Evolutionary conservation across 2,329 filamentous ascomycete species (phyloP).

Genomic region (Cercospora sp.): DNA sequence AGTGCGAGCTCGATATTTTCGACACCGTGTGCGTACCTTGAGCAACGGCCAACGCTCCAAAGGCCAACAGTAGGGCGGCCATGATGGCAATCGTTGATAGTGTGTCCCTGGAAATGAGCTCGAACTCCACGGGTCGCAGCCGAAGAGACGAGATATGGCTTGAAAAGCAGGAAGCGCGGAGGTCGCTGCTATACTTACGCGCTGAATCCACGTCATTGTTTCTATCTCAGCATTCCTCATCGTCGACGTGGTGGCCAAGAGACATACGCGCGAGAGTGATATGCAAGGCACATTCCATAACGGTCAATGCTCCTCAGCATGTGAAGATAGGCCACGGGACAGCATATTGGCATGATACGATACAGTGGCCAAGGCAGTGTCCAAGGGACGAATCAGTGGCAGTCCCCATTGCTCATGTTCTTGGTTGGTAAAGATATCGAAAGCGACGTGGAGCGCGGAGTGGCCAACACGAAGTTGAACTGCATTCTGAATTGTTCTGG

Average conservation of each 20-base stretch:
- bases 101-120: background rate
- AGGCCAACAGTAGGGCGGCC: background rate
- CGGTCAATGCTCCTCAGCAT: background rate
- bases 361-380: background rate
- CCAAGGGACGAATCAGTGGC: background rate
- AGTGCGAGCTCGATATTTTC: background rate
- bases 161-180: background rate
- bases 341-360: background rate
- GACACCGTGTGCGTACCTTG: background rate
- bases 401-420: background rate
- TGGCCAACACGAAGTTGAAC: background rate
- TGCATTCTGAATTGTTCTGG: background rate
- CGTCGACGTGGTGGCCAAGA: background rate
- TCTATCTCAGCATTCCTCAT: conserved; percentile 9
- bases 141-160: background rate
- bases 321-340: background rate
- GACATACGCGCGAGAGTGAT: background rate
- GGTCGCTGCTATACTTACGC: background rate
- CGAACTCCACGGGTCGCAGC: background rate
- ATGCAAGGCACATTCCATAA: conserved; percentile 13
- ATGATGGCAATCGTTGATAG: background rate
- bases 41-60: background rate
- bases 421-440: background rate
- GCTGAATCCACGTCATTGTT: conserved; percentile 3
- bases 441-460: background rate